Base-by-base conservation (phyloP, 202 grass and related monocot species). In the Saccharum hybrid region DNA sequence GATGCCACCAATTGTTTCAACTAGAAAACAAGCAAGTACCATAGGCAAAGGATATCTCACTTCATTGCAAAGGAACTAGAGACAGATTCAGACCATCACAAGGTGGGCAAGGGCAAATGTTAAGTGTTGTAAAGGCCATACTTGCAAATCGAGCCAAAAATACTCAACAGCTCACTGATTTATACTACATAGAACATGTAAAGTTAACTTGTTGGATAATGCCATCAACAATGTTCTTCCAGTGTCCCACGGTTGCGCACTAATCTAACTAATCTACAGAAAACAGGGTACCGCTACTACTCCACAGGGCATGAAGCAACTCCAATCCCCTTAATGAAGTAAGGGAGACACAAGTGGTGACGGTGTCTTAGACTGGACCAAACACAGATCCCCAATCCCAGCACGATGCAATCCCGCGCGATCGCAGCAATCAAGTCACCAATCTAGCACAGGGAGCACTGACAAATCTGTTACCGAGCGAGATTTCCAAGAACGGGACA, bases 1-100 rank as follows among this genome's bases (percentile, higher is more conserved):
- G 11, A 76, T 13, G 34, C 38, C 63, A 72, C 36, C 56, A 6
- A 19, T 33, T 78, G 39, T 72, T 72, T 77, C 43, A 43, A 16
- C 18, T 46, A 33, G 19, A 59, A 76, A 73, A 73, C 4, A 83
- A 71, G 2, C 30, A 79, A 8, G 41, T 15, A 4, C 0, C 10
- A 68, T 16, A 14, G 72, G 28, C 1, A 66, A 54, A 54, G 16
- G 14, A 62, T 28, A 66, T 63, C 30, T 71, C 18, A 43, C 52
- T 66, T 43, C 13, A 31, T 74, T 9, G 0, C 56, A 10, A 6
- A 60, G 21, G 57, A 21, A 61, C 48, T 37, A 2, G 43, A 38
- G 36, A 11, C 5, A 46, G 33, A 34, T 34, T 34, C 33, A 34
- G 69, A 26, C 23, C 6, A 31, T 7, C 8, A 71, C 23, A 66